phyloP scores from a whole-genome alignment of 768 basidiomycete species.

The Boletus pseudo-olivaceus region DNA sequence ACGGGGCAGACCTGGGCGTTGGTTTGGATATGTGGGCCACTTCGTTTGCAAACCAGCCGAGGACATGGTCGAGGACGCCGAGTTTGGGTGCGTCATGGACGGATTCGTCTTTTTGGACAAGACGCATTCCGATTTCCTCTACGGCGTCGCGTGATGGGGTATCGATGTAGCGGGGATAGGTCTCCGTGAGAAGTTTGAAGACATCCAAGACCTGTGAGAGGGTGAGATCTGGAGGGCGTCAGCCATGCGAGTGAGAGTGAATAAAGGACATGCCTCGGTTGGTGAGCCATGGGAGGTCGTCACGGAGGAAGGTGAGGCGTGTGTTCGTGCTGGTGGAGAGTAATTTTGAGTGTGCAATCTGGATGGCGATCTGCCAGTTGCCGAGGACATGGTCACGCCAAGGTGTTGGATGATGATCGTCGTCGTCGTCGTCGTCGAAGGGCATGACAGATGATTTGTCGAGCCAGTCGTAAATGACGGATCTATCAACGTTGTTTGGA shows the following conservation, averaged over 20 bases:
- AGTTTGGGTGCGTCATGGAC: conserved; percentile 40
- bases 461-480: conserved; percentile 39
- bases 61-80: conserved; percentile 64
- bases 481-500: too few relatives aligned
- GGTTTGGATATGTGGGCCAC: conserved; percentile 54
- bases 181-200: conserved; percentile 68
- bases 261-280: conserved; percentile 48
- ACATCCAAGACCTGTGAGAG: conserved; percentile 64
- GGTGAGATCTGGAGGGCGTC: conserved; percentile 47
- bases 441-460: not conserved
- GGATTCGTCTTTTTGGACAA: conserved; percentile 63
- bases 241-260: not conserved
- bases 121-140: conserved; percentile 58
- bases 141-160: conserved; percentile 66
- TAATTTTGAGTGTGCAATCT: conserved; percentile 49
- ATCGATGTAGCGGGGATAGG: conserved; percentile 79
- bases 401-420: conserved; percentile 19
- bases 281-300: conserved; percentile 56
- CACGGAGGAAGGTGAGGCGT: conserved; percentile 57
- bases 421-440: conserved; percentile 29
- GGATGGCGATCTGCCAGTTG: conserved; percentile 54
- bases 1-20: conserved; percentile 49
- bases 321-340: conserved; percentile 51
- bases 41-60: conserved; percentile 75
- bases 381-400: conserved; percentile 57